A percentile compares a stretch with the other conserved stretches of the same genome.
phyloP scores from a whole-genome alignment of 805 yeast species.

The Scheffersomyces coipomensis region DNA sequence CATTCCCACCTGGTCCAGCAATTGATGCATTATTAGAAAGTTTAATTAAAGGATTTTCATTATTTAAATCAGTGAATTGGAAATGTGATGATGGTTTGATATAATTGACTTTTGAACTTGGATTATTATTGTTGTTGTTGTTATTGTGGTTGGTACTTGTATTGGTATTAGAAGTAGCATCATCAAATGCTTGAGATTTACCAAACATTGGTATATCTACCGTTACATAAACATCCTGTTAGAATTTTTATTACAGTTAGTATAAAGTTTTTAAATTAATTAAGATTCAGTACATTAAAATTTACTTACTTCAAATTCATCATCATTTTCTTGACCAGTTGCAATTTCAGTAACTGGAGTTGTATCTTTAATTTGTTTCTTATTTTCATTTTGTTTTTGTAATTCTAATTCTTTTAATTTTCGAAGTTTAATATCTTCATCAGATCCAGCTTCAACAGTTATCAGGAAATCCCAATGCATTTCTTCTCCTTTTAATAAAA shows the following conservation, averaged over 20 bases:
- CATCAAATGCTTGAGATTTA: constrained; percentile 6
- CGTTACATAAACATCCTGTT: constrained; percentile 34
- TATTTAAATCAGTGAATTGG: constrained; percentile 34
- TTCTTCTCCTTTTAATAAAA: constrained; percentile 77
- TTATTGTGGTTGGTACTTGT: background rate
- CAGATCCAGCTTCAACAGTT: constrained; percentile 85
- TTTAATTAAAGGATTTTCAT: constrained; percentile 34
- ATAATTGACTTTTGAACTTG: constrained; percentile 16
- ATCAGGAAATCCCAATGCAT: constrained; percentile 88
- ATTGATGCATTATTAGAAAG: constrained; percentile 27
- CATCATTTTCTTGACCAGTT: constrained; percentile 11
- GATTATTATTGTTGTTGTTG: constrained; percentile 1
- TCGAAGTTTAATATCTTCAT: constrained; percentile 73
- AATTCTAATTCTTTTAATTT: constrained; percentile 10
- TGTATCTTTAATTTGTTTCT: constrained; percentile 15
- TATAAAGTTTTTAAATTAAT: constrained; percentile 8
- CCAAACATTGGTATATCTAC: constrained; percentile 29
- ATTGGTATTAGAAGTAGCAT: background rate
- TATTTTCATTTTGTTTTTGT: background rate
- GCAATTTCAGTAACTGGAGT: constrained; percentile 19
- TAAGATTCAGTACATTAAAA: constrained; percentile 5
- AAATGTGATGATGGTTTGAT: constrained; percentile 41
- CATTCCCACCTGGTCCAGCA: constrained; percentile 2
- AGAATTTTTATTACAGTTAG: constrained; percentile 12
- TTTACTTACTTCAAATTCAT: constrained; percentile 22